phyloP scores from a whole-genome alignment of 495 filamentous ascomycete genomes.

The Penicillium pulvis region DNA sequence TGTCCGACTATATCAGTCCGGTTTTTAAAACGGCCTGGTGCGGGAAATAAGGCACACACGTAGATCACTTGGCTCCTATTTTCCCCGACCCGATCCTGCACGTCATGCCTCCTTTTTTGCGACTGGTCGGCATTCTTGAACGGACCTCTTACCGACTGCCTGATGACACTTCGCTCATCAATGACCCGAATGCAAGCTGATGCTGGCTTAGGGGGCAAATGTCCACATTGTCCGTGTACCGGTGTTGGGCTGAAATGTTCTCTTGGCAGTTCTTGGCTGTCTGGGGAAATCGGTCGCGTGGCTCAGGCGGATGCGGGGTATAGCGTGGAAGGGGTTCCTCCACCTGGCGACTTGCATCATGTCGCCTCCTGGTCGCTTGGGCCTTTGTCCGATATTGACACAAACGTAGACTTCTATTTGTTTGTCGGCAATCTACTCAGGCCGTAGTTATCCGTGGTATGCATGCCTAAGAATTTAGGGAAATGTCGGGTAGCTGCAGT shows the following conservation, averaged over 20 bases:
- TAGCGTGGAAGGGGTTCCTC: slow-evolving; percentile 16
- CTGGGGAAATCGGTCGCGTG: slow-evolving; percentile 35
- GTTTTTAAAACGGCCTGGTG: slow-evolving; percentile 27
- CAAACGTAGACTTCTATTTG: neutral
- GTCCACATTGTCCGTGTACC: neutral
- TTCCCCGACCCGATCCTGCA: slow-evolving; percentile 25
- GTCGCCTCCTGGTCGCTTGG: neutral
- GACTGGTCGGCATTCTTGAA: slow-evolving; percentile 1
- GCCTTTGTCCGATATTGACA: neutral
- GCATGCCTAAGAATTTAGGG: neutral
- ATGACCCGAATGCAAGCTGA: slow-evolving; percentile 12
- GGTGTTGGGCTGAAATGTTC: neutral
- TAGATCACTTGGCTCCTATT: slow-evolving; percentile 25
- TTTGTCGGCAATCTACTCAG: neutral
- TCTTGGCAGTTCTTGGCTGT: slow-evolving; percentile 4
- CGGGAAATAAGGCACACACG: slow-evolving; percentile 22
- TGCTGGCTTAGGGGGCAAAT: neutral
- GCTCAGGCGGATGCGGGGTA: slow-evolving; percentile 29
- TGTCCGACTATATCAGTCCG: slow-evolving; percentile 16
- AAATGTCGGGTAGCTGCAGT: neutral
- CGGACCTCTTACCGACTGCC: neutral
- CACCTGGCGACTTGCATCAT: slow-evolving; percentile 7
- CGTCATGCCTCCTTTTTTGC: slow-evolving; percentile 21
- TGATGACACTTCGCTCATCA: slow-evolving; percentile 17
- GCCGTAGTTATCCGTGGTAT: slow-evolving; percentile 1